Evolutionary conservation across 495 filamentous ascomycete genomes (phyloP), one percentile per base, ranked within the genome.

Genomic region (Recurvomyces mirabilis): DNA sequence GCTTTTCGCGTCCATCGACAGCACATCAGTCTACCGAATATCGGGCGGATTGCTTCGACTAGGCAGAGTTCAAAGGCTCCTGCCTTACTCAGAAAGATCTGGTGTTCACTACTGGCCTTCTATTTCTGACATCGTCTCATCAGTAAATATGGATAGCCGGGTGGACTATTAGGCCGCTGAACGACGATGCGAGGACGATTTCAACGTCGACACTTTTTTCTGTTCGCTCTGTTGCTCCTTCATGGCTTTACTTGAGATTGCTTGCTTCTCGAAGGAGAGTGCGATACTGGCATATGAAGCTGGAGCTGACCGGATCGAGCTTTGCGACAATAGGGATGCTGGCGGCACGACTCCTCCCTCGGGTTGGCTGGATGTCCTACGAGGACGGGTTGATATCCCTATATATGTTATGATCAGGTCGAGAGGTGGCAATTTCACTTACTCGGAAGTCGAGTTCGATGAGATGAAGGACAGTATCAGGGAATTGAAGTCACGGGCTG

Each of bases 331-430:
- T 38, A 56, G 60, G 25, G 33, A 51, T 12, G 47, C 43, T 6
- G 60, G 60, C 28, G 60, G 60, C 9, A 40, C 52, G 1, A 59
- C 58, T 15, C 60, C 60, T 14, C 13, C 41, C 1, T 24, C 46
- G 21, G 46, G 50, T 12, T 44, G 48, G 12, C 42, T 61, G 1
- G 37, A 21, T 0, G 22, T 24, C 3, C 14, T 60, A 7, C 41
- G 45, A 39, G 18, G 21, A 6, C 47, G 55, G 26, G 40, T 66
- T 13, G 23, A 44, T 0, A 65, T 69, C 23, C 69, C 72, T 0
- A 58, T 74, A 12, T 65, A 65, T 42, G 61, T 67, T 14, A 75
- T 75, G 71, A 66, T 73, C 46, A 61, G 72, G 11, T 68, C 70
- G 5, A 63, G 64, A 15, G 51, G 61, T 0, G 54, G 61, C 0